Conservation (phyloP, 176 grass and related monocot species). For the Tuctoria greenei region DNA sequence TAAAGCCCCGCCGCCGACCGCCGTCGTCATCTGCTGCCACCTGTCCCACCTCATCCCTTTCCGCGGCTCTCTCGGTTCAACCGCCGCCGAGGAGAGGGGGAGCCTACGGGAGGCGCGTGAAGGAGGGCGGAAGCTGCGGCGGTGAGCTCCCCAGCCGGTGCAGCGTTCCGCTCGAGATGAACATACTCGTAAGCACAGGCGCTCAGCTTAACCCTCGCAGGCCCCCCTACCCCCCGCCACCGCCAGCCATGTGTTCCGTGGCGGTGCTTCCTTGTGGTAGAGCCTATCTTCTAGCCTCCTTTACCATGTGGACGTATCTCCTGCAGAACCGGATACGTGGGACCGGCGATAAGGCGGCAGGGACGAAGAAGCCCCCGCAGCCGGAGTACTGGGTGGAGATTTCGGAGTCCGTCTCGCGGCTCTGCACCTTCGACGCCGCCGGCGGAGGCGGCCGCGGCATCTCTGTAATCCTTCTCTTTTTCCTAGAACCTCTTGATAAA, state of each 20-base stretch:
- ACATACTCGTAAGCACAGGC: constrained; percentile 48
- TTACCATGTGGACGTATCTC: background rate
- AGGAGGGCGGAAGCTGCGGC: background rate
- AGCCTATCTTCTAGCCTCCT: background rate
- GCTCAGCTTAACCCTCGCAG: background rate
- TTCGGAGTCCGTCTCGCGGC: constrained; percentile 74
- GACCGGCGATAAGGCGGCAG: constrained; percentile 14
- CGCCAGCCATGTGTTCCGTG: background rate
- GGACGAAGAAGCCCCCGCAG: background rate
- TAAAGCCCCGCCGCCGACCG: background rate
- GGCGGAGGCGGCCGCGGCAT: constrained; percentile 32
- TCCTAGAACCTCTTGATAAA: background rate
- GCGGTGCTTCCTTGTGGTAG: background rate
- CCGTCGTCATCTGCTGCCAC: background rate
- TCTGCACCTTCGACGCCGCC: constrained; percentile 58
- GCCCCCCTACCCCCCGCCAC: background rate
- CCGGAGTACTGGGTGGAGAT: constrained; percentile 78
- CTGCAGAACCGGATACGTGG: constrained; percentile 47
- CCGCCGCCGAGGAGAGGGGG: background rate
- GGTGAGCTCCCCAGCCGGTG: background rate
- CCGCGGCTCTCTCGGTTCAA: background rate
- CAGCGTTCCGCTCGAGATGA: constrained; percentile 22
- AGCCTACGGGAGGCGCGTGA: background rate
- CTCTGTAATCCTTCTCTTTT: constrained; percentile 38
- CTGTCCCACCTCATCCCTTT: background rate